Evolutionary conservation across 2,329 filamentous ascomycete species (phyloP).

Genomic region (Berkeleyomyces rouxiae): DNA sequence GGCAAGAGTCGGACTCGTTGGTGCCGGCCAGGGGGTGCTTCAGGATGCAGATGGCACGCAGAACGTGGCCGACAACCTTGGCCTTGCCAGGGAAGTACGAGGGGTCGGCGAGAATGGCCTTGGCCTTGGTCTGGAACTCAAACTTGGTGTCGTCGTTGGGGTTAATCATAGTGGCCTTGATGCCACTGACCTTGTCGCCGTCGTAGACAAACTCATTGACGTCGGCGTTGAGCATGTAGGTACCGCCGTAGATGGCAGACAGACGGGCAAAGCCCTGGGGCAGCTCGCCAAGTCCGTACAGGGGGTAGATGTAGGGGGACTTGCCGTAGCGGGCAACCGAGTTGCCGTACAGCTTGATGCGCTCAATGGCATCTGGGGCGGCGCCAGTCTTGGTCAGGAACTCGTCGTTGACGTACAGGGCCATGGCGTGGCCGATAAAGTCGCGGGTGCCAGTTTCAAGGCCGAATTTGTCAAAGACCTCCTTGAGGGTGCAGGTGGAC

Average conservation of each 20-base stretch:
- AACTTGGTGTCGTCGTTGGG: conserved; percentile 50
- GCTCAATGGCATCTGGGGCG: conserved; percentile 73
- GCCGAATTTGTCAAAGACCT: conserved; percentile 97
- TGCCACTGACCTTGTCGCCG: conserved; percentile 70
- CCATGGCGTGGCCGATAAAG: conserved; percentile 97
- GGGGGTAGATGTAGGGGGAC: conserved; percentile 97
- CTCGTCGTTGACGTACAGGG: conserved; percentile 73
- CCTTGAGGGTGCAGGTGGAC: conserved; percentile 72
- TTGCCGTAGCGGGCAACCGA: conserved; percentile 96
- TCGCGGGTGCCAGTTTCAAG: conserved; percentile 80
- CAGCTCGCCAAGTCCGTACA: conserved; percentile 92
- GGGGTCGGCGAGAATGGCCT: conserved; percentile 89
- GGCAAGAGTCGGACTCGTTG: conserved; percentile 71
- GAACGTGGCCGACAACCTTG: conserved; percentile 70
- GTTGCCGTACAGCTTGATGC: conserved; percentile 92
- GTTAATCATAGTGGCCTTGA: conserved; percentile 93
- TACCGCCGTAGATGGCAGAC: conserved; percentile 95
- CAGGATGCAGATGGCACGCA: conserved; percentile 94
- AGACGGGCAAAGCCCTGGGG: conserved; percentile 95
- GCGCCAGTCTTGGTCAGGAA: conserved; percentile 60
- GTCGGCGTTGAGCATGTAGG: conserved; percentile 96
- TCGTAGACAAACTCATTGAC: conserved; percentile 84
- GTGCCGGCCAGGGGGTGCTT: conserved; percentile 90
- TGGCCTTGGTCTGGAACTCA: conserved; percentile 91
- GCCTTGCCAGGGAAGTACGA: conserved; percentile 91